Conservation (phyloP, 441 rosid species). For the Gossypium gossypioides region DNA sequence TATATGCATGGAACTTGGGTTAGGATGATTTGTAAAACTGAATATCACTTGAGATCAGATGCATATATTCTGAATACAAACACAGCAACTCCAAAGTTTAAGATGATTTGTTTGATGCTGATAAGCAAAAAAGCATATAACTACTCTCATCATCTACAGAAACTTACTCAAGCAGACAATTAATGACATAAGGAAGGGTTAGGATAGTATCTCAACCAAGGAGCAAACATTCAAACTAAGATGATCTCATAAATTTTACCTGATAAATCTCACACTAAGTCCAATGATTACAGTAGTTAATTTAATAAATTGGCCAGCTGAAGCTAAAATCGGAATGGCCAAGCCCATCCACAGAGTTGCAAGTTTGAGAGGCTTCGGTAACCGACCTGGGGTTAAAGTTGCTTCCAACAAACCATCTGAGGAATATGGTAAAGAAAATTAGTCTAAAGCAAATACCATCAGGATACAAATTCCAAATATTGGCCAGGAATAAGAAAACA, state of each 20-base stretch:
- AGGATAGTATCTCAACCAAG: neutral
- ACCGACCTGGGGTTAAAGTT: conserved; percentile 69
- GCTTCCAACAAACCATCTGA: conserved; percentile 82
- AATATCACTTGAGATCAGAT: too few relatives aligned
- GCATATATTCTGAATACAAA: neutral
- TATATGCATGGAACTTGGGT: too few relatives aligned
- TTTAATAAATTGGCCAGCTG: conserved; percentile 62
- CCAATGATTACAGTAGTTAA: conserved; percentile 46
- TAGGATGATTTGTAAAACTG: too few relatives aligned
- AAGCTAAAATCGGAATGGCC: conserved; percentile 58
- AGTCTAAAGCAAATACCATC: conserved; percentile 10
- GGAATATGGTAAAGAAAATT: conserved; percentile 10
- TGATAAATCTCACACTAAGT: conserved; percentile 62
- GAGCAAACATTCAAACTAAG: neutral
- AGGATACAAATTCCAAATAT: neutral
- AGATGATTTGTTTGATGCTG: neutral
- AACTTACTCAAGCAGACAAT: neutral
- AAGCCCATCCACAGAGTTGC: conserved; percentile 70
- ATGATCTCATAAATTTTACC: conserved; percentile 33
- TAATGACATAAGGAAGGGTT: neutral
- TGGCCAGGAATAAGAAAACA: neutral
- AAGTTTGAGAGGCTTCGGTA: conserved; percentile 87
- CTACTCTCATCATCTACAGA: neutral
- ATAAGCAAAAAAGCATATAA: neutral
- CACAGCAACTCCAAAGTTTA: neutral